phyloP scores from a whole-genome alignment of 495 filamentous ascomycete genomes.

The Penicillium subrubescens region DNA sequence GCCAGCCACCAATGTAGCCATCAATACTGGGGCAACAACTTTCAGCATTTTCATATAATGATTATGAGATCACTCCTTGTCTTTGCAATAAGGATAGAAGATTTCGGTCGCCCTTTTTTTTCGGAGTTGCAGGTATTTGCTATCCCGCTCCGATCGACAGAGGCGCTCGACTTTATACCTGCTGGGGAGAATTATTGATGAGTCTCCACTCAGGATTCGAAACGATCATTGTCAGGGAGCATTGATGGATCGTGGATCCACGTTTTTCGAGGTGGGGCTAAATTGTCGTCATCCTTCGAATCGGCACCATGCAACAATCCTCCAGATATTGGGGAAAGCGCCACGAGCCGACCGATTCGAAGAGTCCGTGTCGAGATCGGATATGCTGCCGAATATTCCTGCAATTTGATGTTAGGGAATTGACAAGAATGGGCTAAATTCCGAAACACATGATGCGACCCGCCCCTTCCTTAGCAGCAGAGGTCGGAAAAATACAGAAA shows the following conservation, averaged over 20 bases:
- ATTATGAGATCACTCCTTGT: background rate
- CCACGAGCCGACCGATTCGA: slow-evolving; percentile 4
- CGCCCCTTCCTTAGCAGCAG: background rate
- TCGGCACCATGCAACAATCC: background rate
- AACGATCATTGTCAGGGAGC: background rate
- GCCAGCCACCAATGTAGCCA: slow-evolving; percentile 22
- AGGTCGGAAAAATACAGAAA: background rate
- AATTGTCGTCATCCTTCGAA: background rate
- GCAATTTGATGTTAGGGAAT: background rate
- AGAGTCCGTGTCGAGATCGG: slow-evolving; percentile 14
- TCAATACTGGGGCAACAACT: background rate
- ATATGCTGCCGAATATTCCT: background rate
- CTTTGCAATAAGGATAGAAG: background rate
- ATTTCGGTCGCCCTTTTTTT: background rate
- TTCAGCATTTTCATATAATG: background rate
- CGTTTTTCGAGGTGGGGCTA: background rate
- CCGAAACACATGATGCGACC: slow-evolving; percentile 2
- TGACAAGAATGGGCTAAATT: background rate
- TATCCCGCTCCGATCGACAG: background rate
- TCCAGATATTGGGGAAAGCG: slow-evolving; percentile 13
- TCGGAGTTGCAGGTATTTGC: background rate
- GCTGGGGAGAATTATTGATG: background rate
- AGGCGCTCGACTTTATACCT: background rate
- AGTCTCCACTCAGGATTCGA: background rate
- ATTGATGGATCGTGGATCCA: background rate